Percentiles rank a stretch among this genome's conserved stretches.
Conservation (phyloP, 1,139 yeast genomes). For the Sugiyamaella castrensis region DNA sequence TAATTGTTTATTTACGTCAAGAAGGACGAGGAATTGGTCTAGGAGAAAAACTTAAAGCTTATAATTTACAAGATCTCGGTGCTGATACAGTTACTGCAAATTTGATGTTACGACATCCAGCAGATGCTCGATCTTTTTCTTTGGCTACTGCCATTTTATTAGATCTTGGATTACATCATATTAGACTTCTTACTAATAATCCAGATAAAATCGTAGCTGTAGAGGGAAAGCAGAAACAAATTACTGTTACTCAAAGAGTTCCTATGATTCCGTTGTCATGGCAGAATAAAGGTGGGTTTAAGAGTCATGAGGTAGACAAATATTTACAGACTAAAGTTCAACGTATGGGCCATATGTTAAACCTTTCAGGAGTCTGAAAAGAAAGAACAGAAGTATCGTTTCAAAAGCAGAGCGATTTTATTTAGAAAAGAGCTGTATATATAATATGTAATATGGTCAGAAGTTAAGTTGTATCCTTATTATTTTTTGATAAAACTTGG, state of each 20-base stretch:
- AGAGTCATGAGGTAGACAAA: slow-evolving; percentile 84
- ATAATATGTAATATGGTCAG: too few relatives aligned
- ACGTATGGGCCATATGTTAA: slow-evolving; percentile 89
- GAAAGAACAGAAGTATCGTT: too few relatives aligned
- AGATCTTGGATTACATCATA: slow-evolving; percentile 72
- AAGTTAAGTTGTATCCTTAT: too few relatives aligned
- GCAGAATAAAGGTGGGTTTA: slow-evolving; percentile 68
- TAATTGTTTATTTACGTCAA: slow-evolving; percentile 92
- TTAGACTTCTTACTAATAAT: slow-evolving; percentile 84
- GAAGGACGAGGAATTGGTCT: slow-evolving; percentile 98
- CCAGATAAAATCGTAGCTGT: slow-evolving; percentile 96
- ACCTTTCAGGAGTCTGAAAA: slow-evolving; percentile 3
- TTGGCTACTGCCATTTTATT: slow-evolving; percentile 88
- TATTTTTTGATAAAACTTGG: too few relatives aligned
- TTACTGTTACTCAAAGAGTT: slow-evolving; percentile 76
- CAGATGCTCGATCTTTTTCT: slow-evolving; percentile 90
- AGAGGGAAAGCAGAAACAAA: slow-evolving; percentile 71
- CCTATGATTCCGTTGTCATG: slow-evolving; percentile 98
- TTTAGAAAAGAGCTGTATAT: too few relatives aligned
- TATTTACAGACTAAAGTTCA: slow-evolving; percentile 91
- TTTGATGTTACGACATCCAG: slow-evolving; percentile 88
- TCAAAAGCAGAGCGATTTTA: too few relatives aligned
- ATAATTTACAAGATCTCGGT: slow-evolving; percentile 94
- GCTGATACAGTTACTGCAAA: slow-evolving; percentile 99
- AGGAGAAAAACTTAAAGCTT: slow-evolving; percentile 95